Evolutionary conservation across 148 eudicot genomes (phyloP).

Genomic region (Cornus kousa): DNA sequence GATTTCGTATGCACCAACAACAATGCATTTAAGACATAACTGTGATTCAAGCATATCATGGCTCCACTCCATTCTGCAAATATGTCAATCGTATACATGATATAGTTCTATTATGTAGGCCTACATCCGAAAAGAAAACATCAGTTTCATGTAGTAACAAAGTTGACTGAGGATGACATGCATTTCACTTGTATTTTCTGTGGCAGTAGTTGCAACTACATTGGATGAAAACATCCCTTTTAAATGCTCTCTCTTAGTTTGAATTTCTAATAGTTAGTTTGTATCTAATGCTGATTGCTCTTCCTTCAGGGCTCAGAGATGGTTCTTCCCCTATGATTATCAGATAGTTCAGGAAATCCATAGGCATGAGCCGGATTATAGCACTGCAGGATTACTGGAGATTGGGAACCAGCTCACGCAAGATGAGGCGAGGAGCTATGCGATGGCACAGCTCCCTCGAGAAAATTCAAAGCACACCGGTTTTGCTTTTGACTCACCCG

Average conservation of each 20-base stretch:
- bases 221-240: neutral
- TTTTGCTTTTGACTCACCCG: conserved; percentile 95
- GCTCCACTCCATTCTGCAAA: neutral
- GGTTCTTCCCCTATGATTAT: conserved; percentile 87
- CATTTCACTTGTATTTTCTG: neutral
- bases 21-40: no score
- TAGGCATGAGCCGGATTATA: conserved; percentile 56
- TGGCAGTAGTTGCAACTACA: neutral
- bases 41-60: neutral
- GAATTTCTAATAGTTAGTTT: neutral
- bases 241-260: no score
- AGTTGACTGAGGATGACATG: neutral
- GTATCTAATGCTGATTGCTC: neutral
- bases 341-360: conserved; percentile 90
- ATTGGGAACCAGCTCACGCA: conserved; percentile 53
- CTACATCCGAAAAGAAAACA: neutral
- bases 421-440: conserved; percentile 69
- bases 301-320: conserved; percentile 71
- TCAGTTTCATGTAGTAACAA: neutral
- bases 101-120: neutral
- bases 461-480: conserved; percentile 86
- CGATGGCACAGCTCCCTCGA: conserved; percentile 73
- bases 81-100: no score
- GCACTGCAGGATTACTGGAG: conserved; percentile 49
- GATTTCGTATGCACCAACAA: neutral